phyloP scores from a whole-genome alignment of 169 alveolate species.

The Eimeria tenella region DNA sequence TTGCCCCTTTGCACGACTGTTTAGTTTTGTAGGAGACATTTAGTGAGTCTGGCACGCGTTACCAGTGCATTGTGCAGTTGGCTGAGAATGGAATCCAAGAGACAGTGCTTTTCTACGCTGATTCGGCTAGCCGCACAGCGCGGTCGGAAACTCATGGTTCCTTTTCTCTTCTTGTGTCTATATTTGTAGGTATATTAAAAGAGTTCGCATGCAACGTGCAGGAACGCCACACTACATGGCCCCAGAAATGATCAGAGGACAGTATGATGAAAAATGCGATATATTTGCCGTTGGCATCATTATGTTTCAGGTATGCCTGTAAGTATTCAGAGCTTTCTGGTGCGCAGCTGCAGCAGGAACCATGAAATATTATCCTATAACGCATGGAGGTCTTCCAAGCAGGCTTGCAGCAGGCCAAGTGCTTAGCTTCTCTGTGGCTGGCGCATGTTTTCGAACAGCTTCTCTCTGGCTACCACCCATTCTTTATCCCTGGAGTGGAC shows the following conservation, averaged over 20 bases:
- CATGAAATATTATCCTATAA: no score
- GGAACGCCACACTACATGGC: constrained; percentile 91
- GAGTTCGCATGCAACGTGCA: constrained; percentile 75
- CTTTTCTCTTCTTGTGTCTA: background rate
- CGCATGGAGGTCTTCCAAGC: no score
- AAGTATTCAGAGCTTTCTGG: background rate
- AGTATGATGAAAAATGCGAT: constrained; percentile 89
- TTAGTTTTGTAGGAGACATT: no score
- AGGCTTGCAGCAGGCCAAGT: no score
- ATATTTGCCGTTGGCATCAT: constrained; percentile 89
- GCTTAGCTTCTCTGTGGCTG: no score
- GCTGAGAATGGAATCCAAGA: background rate
- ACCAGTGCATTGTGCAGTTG: no score
- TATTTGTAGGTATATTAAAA: constrained; percentile 24
- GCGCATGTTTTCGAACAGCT: constrained; percentile 75
- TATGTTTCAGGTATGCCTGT: constrained; percentile 80
- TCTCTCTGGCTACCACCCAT: constrained; percentile 88
- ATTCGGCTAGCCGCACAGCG: no score
- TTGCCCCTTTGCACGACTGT: background rate
- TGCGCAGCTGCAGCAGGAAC: no score
- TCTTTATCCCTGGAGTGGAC: constrained; percentile 84
- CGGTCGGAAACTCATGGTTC: no score
- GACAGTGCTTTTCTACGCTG: background rate
- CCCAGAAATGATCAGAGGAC: constrained; percentile 88
- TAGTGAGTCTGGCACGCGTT: no score